Evolutionary conservation across 257 asterid genomes (phyloP), one percentile per base, ranked within the genome.

Genomic region (Voacanga thouarsii): DNA sequence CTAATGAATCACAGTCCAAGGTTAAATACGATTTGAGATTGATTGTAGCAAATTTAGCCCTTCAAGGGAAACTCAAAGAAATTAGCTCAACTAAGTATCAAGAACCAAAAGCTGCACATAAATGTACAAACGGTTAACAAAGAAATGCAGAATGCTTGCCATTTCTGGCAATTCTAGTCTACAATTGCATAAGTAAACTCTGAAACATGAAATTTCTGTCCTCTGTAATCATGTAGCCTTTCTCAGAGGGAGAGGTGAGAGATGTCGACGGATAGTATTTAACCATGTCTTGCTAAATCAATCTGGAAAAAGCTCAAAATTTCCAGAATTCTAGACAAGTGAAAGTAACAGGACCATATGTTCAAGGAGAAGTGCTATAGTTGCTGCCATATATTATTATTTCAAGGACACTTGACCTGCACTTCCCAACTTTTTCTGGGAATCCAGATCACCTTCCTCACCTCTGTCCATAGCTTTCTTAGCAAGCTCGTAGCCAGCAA

Each of bases 401-500:
- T 64, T 64, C 55, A 79, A 41, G 37, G 50, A 12, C 59, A 64
- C 45, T 23, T 53, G 24, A 69, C 51, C 47, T 61, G 68, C 16
- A 77, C 37, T 72, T 23, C 70, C 41, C 77, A 63, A 19, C 56
- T 72, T 74, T 71, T 75, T 78, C 39, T 67, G 82, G 39, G 79
- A 59, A 70, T 71, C 65, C 30, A 18, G 81, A 80, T 88, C 91
- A 39, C 77, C 83, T 75, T 86, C 90, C 65, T 89, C 93, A 12
- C 60, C 80, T 80, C 85, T 90, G 80, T 75, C 91, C 96, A 92
- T 92, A 41, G 96, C 94, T 83, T 89, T 92, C 77, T 86, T 85
- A 3, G 90, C 84, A 77, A 92, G 90, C 87, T 92, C 97, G 53
- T 92, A 92, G 44, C 97, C 97, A 43, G 97, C 96, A 50, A 92